Conservation (phyloP, 176 grass and related monocot genomes). For the Bromus sterilis region DNA sequence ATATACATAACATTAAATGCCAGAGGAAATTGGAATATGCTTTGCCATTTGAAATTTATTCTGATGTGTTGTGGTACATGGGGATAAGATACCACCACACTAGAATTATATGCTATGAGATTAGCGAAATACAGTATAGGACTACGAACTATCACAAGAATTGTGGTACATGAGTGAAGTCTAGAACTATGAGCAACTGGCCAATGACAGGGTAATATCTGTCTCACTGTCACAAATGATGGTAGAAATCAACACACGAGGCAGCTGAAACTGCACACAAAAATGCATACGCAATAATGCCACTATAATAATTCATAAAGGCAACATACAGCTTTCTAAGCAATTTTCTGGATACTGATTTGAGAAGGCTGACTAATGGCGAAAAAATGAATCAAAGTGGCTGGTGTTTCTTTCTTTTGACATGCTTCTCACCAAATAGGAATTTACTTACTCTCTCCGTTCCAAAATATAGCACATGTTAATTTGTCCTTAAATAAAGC, state of each 20-base stretch:
- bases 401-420: neutral
- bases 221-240: neutral
- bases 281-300: too few relatives aligned
- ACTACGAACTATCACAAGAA: neutral
- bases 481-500: too few relatives aligned
- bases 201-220: neutral
- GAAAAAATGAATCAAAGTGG: neutral
- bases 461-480: too few relatives aligned
- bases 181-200: neutral
- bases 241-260: neutral
- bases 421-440: too few relatives aligned
- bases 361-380: neutral
- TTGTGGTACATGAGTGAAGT: too few relatives aligned
- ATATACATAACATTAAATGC: conserved; percentile 11
- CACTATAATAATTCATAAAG: too few relatives aligned
- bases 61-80: neutral
- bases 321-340: neutral
- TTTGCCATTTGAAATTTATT: neutral
- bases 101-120: neutral
- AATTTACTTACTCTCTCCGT: too few relatives aligned
- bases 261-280: too few relatives aligned
- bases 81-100: neutral
- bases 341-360: neutral
- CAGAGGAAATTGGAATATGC: neutral
- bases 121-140: neutral